Percentiles rank a stretch among this genome's conserved stretches.
These are phyloP conservation scores for Dichotomopilus funicola DNA, from an alignment of 2,329 filamentous ascomycete genomes.

Conservation along the genomic window DNA sequence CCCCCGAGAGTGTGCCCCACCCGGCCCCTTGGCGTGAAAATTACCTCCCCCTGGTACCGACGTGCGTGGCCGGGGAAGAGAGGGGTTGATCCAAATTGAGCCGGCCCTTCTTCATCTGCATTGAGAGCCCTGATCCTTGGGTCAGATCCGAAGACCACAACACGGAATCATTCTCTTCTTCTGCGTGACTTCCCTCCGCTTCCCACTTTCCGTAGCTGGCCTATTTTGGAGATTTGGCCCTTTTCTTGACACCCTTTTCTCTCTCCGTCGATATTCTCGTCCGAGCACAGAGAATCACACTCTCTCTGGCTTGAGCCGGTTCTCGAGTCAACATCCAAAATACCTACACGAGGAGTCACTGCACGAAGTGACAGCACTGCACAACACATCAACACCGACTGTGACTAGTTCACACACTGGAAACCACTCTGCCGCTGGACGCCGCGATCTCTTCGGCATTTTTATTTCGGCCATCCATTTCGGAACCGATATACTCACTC, in stretches of 20 bases:
- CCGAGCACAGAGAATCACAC: background rate
- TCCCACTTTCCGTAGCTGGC: background rate
- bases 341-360: too few species aligned
- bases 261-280: background rate
- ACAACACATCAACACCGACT: background rate
- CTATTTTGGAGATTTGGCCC: background rate
- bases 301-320: background rate
- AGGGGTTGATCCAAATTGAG: slow-evolving; percentile 3
- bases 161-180: slow-evolving; percentile 4
- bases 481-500: background rate
- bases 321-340: background rate
- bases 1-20: background rate
- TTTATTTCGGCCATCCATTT: background rate
- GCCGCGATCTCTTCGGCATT: background rate
- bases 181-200: background rate
- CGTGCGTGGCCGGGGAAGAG: background rate
- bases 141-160: slow-evolving; percentile 3
- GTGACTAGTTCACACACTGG: background rate
- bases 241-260: slow-evolving; percentile 5
- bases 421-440: slow-evolving; percentile 4
- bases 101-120: slow-evolving; percentile 11
- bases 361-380: too few species aligned
- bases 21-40: background rate
- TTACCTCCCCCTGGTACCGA: background rate
- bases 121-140: slow-evolving; percentile 10